Conservation (phyloP, 2,329 filamentous ascomycete genomes). For the Xylariaceae sp. region DNA sequence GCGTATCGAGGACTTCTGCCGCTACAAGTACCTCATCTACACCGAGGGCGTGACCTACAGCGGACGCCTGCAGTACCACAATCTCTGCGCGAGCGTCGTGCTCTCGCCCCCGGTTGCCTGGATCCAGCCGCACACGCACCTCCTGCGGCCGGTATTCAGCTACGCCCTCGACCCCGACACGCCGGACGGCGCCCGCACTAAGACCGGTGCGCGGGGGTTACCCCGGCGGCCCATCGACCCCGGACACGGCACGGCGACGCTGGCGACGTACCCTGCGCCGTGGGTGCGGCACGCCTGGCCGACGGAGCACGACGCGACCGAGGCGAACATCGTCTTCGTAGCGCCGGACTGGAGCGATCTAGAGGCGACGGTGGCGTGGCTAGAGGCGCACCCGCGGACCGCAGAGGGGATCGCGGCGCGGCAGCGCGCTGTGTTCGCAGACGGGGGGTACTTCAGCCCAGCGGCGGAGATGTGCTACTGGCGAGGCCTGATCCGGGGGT, state of each 20-base stretch:
- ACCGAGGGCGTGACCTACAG: constrained; percentile 53
- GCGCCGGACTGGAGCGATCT: constrained; percentile 50
- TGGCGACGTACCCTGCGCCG: constrained; percentile 27
- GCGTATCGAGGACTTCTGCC: constrained; percentile 48
- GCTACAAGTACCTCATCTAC: constrained; percentile 48
- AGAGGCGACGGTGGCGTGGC: constrained; percentile 42
- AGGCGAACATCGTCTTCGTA: constrained; percentile 44
- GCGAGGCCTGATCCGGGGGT: constrained; percentile 46
- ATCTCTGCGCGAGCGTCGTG: constrained; percentile 47
- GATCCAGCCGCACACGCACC: constrained; percentile 48
- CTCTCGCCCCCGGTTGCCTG: constrained; percentile 46
- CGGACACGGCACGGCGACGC: background rate
- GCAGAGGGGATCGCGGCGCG: constrained; percentile 46
- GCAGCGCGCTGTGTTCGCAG: constrained; percentile 43
- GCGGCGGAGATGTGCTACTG: constrained; percentile 54
- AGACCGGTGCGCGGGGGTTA: constrained; percentile 5
- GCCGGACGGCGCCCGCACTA: background rate
- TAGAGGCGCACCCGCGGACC: constrained; percentile 41
- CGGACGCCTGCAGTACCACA: constrained; percentile 49
- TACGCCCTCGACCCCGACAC: constrained; percentile 17
- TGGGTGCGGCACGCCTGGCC: constrained; percentile 40
- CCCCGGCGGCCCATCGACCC: constrained; percentile 15
- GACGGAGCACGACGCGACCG: constrained; percentile 20
- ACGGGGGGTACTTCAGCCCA: constrained; percentile 43
- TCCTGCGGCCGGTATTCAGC: constrained; percentile 44